A percentile compares a stretch with the other conserved stretches of the same genome.
These are phyloP conservation scores for Colletotrichum spinosum DNA, from an alignment of 2,329 filamentous ascomycete genomes.

Conservation along the genomic window DNA sequence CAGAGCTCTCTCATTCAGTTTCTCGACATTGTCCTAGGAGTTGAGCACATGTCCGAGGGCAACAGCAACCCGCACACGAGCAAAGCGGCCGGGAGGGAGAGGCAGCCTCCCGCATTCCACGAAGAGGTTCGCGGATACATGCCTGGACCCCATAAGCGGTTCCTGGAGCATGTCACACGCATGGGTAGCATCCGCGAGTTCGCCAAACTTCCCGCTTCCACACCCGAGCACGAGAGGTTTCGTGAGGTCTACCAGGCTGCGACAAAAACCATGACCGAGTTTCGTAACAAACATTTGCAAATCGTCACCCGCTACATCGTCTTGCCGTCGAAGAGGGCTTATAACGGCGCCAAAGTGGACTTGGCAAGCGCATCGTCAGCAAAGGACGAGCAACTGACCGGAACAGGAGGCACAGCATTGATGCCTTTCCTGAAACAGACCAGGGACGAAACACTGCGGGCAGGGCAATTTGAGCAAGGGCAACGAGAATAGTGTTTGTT, in stretches of 20 bases:
- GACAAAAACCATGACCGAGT: constrained; percentile 77
- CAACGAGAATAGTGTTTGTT: neutral
- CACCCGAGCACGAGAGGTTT: constrained; percentile 58
- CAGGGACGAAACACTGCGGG: constrained; percentile 78
- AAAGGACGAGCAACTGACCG: constrained; percentile 68
- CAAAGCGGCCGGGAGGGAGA: constrained; percentile 10
- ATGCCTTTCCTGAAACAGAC: constrained; percentile 92
- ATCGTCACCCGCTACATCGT: constrained; percentile 94
- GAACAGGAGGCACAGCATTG: constrained; percentile 87
- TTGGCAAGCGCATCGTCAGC: constrained; percentile 58
- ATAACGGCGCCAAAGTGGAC: constrained; percentile 45
- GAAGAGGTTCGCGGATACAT: constrained; percentile 88
- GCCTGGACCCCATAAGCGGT: constrained; percentile 84
- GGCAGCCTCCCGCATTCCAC: constrained; percentile 55
- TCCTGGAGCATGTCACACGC: constrained; percentile 76
- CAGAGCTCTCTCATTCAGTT: constrained; percentile 95
- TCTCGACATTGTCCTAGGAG: constrained; percentile 86
- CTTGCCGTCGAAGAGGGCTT: constrained; percentile 71
- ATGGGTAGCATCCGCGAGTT: constrained; percentile 81
- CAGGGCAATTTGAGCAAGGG: constrained; percentile 45
- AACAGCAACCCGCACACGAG: constrained; percentile 44
- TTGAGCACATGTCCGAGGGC: constrained; percentile 74
- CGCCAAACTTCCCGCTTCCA: constrained; percentile 66
- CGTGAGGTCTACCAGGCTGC: constrained; percentile 74
- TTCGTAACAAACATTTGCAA: constrained; percentile 88